phyloP scores from a whole-genome alignment of 805 yeast genomes.

The Middelhovenomyces tepae region DNA sequence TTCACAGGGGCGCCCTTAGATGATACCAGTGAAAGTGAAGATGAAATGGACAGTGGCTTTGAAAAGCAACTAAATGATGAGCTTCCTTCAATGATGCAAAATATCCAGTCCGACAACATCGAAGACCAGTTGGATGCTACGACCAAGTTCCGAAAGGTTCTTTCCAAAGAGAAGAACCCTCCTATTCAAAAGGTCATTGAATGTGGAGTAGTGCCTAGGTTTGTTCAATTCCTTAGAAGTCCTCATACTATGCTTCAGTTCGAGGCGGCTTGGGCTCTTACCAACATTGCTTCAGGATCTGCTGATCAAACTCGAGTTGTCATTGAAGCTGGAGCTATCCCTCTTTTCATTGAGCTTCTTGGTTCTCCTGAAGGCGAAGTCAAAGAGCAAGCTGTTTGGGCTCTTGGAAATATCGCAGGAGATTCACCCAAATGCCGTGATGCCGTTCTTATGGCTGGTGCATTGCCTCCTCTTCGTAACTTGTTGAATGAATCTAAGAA shows the following conservation, averaged over 20 bases:
- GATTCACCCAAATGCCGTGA: slow-evolving; percentile 89
- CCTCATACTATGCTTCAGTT: slow-evolving; percentile 80
- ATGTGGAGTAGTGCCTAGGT: slow-evolving; percentile 85
- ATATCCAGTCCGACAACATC: slow-evolving; percentile 64
- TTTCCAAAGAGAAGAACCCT: slow-evolving; percentile 91
- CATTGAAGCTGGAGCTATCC: slow-evolving; percentile 90
- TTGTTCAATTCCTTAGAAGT: slow-evolving; percentile 74
- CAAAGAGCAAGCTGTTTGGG: slow-evolving; percentile 99
- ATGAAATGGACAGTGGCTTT: slow-evolving; percentile 35
- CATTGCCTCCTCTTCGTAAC: slow-evolving; percentile 79
- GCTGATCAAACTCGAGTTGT: slow-evolving; percentile 85
- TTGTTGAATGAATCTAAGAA: slow-evolving; percentile 75
- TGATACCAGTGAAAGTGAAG: slow-evolving; percentile 39
- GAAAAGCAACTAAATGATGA: slow-evolving; percentile 35
- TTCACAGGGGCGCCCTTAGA: slow-evolving; percentile 34
- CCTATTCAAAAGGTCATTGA: slow-evolving; percentile 91
- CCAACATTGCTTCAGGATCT: slow-evolving; percentile 93
- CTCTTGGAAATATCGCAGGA: slow-evolving; percentile 97
- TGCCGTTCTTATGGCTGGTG: slow-evolving; percentile 72
- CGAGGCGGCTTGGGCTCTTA: slow-evolving; percentile 99
- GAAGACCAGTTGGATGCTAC: slow-evolving; percentile 84
- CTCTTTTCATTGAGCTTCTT: slow-evolving; percentile 74
- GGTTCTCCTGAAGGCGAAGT: slow-evolving; percentile 80
- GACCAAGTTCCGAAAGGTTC: slow-evolving; percentile 82
- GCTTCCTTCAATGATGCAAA: slow-evolving; percentile 77